Evolutionary conservation across 2,329 filamentous ascomycete genomes (phyloP).

Genomic region (Fusarium mundagurra): DNA sequence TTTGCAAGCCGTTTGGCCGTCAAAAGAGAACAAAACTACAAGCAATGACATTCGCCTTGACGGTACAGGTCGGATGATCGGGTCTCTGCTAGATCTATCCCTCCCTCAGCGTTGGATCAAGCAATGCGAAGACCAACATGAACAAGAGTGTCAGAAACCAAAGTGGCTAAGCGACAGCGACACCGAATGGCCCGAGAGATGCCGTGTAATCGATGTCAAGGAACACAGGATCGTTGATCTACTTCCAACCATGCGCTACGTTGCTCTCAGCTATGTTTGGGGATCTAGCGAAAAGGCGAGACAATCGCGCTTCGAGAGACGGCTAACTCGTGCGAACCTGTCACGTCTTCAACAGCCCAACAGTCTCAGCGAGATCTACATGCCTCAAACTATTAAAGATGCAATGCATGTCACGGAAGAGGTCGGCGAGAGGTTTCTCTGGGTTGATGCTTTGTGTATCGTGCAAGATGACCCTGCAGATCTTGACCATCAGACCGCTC

Average conservation of each 20-base stretch:
- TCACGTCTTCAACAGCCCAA: background rate
- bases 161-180: constrained; percentile 4
- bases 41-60: accelerated
- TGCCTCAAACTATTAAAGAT: constrained; percentile 15
- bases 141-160: background rate
- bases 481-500: background rate
- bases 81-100: background rate
- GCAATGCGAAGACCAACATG: constrained; percentile 15
- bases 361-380: background rate
- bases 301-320: background rate
- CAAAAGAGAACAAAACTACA: background rate
- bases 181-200: background rate
- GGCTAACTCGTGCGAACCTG: background rate
- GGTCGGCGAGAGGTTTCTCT: constrained; percentile 9
- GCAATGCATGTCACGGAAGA: background rate
- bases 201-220: constrained; percentile 9
- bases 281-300: background rate
- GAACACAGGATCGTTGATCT: background rate
- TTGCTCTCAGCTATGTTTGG: constrained; percentile 29
- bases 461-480: constrained; percentile 20
- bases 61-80: background rate
- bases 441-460: constrained; percentile 32
- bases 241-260: constrained; percentile 1
- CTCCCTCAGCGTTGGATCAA: background rate
- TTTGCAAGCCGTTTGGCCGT: constrained; percentile 4